Evolutionary conservation across 306 rosid genomes (phyloP), one percentile per base, ranked within the genome.

Genomic region (Pueraria montana): DNA sequence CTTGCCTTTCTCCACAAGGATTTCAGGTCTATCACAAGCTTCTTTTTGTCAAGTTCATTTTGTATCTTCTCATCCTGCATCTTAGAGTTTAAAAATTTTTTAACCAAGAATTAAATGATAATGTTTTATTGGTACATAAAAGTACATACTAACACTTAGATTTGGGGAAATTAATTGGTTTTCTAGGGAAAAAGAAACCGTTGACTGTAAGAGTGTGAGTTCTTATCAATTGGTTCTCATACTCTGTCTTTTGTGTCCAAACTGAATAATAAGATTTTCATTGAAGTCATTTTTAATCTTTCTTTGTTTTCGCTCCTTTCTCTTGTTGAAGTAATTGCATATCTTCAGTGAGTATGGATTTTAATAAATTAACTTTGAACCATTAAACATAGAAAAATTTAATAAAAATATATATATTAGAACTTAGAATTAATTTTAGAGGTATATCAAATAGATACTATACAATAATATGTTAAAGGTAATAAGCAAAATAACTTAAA

Each of bases 1-100:
- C 97, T 16, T 92, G 95, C 90, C 93, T 92, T 76, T 88, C 93
- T 76, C 14, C 65, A 11, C 80, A 85, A 78, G 97, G 92, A 72
- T 84, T 55, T 55, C 50, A 66, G 92, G 97, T 89, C 23, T 34
- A 18, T 63, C 62, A 4, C 11, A 21, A 9, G 11, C 65, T 32
- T 72, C 56, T 48, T 69, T 24, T 18, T 45, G 13, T 16, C 56
- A 21, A 0, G 13, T 8, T 12, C 20, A 27, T 36, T 49, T 49
- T 27, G 17, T 16, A 30, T 18, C 34, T 24, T 23, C 13, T 1
- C 20, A 26, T 42, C 61, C 3, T 27, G 32, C 32, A 27, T 27
- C 3, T 27, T 27, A 3, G 32, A 27, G 32, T 27, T 27, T 27
- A 27, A 27, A 27, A 27, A 27, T 27, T 27, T 27, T 27, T 27